A percentile compares a stretch with the other conserved stretches of the same genome.
phyloP scores from a whole-genome alignment of 495 filamentous ascomycete genomes.

The Letharia lupina region DNA sequence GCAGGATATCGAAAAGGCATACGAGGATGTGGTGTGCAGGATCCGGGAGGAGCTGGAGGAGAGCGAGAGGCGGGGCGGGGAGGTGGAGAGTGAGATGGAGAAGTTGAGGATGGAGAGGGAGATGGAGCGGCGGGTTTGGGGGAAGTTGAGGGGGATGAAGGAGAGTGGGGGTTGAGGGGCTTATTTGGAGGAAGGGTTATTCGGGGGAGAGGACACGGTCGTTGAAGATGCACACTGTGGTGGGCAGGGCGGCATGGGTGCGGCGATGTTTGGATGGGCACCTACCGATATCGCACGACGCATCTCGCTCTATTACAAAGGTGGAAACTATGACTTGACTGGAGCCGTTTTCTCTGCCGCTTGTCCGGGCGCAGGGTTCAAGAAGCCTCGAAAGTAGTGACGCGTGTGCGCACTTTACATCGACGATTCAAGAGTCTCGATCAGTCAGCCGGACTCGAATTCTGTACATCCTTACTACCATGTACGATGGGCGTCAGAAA shows the following conservation, averaged over 20 bases:
- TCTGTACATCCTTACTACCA: not conserved
- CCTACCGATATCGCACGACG: no score
- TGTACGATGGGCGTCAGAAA: not conserved
- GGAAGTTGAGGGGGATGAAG: constrained; percentile 20
- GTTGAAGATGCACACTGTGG: not conserved
- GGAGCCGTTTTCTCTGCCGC: no score
- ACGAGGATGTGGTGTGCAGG: constrained; percentile 18
- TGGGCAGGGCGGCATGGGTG: no score
- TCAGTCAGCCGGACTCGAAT: not conserved
- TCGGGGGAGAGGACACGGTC: no score
- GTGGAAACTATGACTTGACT: no score
- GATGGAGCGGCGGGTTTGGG: constrained; percentile 23
- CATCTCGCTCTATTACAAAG: no score
- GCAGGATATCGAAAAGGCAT: constrained; percentile 19
- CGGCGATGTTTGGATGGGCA: no score
- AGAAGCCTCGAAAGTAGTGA: no score
- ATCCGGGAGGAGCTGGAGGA: constrained; percentile 18
- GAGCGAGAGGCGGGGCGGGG: constrained; percentile 12
- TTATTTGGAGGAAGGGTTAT: not conserved
- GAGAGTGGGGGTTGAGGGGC: constrained; percentile 2
- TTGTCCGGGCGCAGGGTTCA: no score
- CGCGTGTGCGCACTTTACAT: not conserved
- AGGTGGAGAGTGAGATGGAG: constrained; percentile 23
- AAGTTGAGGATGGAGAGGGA: constrained; percentile 22
- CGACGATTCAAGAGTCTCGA: not conserved